Evolutionary conservation across 78 protist species (phyloP).

Genomic region (Pelomyxa schiedti): DNA sequence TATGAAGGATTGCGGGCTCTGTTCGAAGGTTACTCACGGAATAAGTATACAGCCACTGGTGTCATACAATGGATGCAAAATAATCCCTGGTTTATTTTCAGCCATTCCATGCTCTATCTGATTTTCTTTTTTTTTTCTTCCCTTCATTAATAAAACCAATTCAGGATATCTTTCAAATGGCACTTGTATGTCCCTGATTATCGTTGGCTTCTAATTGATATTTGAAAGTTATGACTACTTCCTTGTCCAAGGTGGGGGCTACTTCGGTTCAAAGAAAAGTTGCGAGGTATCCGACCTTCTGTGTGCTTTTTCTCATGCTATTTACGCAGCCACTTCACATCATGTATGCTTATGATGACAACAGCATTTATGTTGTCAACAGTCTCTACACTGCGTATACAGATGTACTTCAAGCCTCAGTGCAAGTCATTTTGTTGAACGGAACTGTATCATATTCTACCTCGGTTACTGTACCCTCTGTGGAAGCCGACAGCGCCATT

Average conservation of each 20-base stretch:
- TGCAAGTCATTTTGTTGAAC: neutral
- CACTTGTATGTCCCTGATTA: too few relatives aligned
- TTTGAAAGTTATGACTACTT: neutral
- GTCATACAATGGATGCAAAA: slow-evolving; percentile 1
- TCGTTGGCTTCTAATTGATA: too few relatives aligned
- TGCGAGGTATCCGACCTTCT: too few relatives aligned
- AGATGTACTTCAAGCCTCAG: neutral
- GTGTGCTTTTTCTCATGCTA: too few relatives aligned
- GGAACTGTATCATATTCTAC: neutral
- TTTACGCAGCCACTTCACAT: neutral
- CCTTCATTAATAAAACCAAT: too few relatives aligned
- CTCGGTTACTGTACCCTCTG: neutral
- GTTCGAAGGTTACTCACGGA: neutral
- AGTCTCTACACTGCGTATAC: neutral
- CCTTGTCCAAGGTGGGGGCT: neutral
- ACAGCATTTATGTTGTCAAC: neutral
- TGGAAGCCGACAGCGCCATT: neutral
- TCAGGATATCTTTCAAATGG: too few relatives aligned
- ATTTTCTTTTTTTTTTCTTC: too few relatives aligned
- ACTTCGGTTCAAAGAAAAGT: neutral
- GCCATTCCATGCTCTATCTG: too few relatives aligned
- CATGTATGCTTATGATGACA: neutral
- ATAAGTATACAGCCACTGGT: neutral
- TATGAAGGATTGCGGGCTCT: neutral
- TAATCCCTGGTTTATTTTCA: neutral